Base-by-base conservation (phyloP, 2,329 filamentous ascomycete species). In the Monilinia fructicola region DNA sequence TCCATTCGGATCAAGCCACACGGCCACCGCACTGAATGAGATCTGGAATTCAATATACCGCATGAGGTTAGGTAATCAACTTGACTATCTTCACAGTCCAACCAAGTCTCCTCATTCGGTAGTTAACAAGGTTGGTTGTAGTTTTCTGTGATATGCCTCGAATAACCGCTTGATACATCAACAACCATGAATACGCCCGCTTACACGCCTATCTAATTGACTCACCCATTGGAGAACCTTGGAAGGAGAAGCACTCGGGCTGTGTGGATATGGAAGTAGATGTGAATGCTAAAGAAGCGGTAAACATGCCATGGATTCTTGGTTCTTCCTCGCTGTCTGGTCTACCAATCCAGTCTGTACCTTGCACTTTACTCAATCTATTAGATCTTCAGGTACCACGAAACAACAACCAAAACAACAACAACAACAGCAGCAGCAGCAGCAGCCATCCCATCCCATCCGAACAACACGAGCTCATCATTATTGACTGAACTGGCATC, bases 371-470 rank as follows among this genome's bases (percentile, higher is more conserved):
- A 35, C 31, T 35, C 31, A 44, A 3, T 12, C 12, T n/a, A 11
- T 42, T 48, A 21, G 63, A 65, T 65, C 63, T 54, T 59, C 63
- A 65, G 63, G 63, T 65, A 65, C 63, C 40, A 65, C 58, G 12
- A 31, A 35, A 54, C 1, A 4, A 35, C n/a, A n/a, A 58, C 9
- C 3, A 31, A 3, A 31, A 31, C 28, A 31, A 6, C 28, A 31
- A 6, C 28, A 31, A 6, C 28, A 31, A 31, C 28, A 31, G 6
- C 31, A 6, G 9, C 3, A 35, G 31, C 31, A 35, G 9, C 31
- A 35, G 9, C 9, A 35, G 4, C 31, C 5, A 28, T 28, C 26
- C 26, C 18, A n/a, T 48, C 42, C 58, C 58, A 21, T 60, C 44
- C 28, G 44, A 50, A 38, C 58, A 26, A 60, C 44, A 60, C 42